A percentile compares a stretch with the other conserved stretches of the same genome.
Evolutionary conservation across 208 protist species (phyloP).

Genomic region (Trypanosoma congolense): DNA sequence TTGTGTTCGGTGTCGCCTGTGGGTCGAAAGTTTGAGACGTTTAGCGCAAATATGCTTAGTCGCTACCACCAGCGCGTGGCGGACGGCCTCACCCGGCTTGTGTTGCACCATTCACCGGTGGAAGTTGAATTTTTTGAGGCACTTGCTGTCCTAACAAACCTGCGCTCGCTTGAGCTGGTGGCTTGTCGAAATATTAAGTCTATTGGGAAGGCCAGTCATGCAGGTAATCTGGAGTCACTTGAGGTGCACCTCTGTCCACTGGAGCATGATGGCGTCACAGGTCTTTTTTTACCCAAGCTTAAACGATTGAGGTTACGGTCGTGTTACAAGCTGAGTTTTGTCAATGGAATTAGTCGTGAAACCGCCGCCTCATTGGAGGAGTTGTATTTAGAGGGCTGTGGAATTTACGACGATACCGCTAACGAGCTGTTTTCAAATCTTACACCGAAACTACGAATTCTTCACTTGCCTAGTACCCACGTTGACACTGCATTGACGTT

Average conservation of each 20-base stretch:
- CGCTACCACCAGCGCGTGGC: constrained; percentile 64
- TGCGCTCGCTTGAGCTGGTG: constrained; percentile 67
- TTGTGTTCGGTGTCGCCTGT: constrained; percentile 71
- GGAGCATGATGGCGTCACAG: constrained; percentile 51
- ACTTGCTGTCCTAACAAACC: constrained; percentile 41
- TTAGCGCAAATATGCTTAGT: constrained; percentile 56
- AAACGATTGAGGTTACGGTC: constrained; percentile 56
- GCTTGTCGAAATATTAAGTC: constrained; percentile 64
- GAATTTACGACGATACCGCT: constrained; percentile 68
- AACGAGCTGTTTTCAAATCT: constrained; percentile 55
- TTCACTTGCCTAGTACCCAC: constrained; percentile 52
- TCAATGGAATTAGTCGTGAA: constrained; percentile 57
- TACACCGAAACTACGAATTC: constrained; percentile 34
- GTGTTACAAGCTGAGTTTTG: constrained; percentile 59
- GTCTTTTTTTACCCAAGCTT: constrained; percentile 48
- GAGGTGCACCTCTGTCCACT: constrained; percentile 70
- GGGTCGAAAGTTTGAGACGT: constrained; percentile 68
- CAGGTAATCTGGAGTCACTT: constrained; percentile 45
- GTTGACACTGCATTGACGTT: constrained; percentile 47
- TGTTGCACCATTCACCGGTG: constrained; percentile 65
- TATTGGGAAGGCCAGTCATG: constrained; percentile 41
- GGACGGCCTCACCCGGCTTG: constrained; percentile 61
- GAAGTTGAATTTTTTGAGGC: constrained; percentile 65
- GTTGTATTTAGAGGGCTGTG: constrained; percentile 67
- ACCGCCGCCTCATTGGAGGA: constrained; percentile 56